Evolutionary conservation across 768 basidiomycete genomes (phyloP).

Genomic region (Scleroderma bovista): DNA sequence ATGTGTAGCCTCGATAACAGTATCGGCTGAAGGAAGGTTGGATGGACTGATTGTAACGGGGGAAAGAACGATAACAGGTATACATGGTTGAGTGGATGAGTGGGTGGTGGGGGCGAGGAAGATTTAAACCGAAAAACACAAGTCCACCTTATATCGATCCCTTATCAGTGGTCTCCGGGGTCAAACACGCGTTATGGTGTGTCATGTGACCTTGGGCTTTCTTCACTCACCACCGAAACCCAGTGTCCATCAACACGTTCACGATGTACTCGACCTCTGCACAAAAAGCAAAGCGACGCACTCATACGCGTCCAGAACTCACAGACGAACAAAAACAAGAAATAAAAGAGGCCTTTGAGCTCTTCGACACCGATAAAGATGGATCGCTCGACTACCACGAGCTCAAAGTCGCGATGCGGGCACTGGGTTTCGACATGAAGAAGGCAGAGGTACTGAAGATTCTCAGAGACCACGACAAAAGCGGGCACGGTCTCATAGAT

Average conservation of each 20-base stretch:
- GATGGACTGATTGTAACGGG: too few relatives aligned
- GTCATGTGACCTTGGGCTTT: slow-evolving; percentile 20
- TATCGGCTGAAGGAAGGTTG: too few relatives aligned
- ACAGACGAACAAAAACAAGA: slow-evolving; percentile 90
- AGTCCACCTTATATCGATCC: background rate
- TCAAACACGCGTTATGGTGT: slow-evolving; percentile 23
- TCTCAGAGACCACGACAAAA: slow-evolving; percentile 85
- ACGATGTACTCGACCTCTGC: slow-evolving; percentile 56
- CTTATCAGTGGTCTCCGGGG: slow-evolving; percentile 9
- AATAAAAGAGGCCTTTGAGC: slow-evolving; percentile 97
- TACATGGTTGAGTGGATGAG: background rate
- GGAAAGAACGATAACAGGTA: background rate
- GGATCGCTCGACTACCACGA: slow-evolving; percentile 96
- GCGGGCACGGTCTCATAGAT: slow-evolving; percentile 78
- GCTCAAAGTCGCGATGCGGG: slow-evolving; percentile 97
- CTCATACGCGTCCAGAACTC: slow-evolving; percentile 75
- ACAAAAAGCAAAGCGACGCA: slow-evolving; percentile 68
- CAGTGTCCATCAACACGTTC: background rate
- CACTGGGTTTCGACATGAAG: slow-evolving; percentile 95
- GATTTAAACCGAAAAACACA: background rate
- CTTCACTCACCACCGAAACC: background rate
- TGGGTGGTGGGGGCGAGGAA: background rate
- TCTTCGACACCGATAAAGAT: slow-evolving; percentile 99
- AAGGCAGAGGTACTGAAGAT: slow-evolving; percentile 97
- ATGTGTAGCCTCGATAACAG: slow-evolving; percentile 30